Evolutionary conservation across 2,329 filamentous ascomycete species (phyloP), one percentile per base, ranked within the genome.

Genomic region (Graphiopsis chlorocephala): DNA sequence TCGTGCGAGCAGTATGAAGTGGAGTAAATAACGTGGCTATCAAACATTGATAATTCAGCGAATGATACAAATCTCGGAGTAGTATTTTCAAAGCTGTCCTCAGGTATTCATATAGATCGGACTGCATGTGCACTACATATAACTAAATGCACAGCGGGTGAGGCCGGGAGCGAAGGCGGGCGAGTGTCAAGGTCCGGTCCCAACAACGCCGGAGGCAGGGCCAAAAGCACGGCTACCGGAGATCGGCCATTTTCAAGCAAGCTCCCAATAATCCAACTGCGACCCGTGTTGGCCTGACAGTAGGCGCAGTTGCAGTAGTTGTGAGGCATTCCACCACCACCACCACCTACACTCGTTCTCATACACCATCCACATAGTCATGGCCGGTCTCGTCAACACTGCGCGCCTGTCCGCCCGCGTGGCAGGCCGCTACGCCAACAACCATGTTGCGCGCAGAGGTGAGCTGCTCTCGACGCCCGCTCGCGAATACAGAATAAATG

Each of bases 351-450:
- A 35, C 58, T 33, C 58, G 29, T 48, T 58, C 50, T 29, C 25
- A 28, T 29, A 45, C 6, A 45, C 26, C 25, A 62, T 4, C 29
- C 25, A 11, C 31, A 20, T 26, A 62, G 38, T 65, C 67, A 75
- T 75, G 74, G 72, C 74, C 50, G 70, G 66, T 60, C 66, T 74
- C n/a, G 64, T 66, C 31, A 72, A 69, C 59, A 70, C 68, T 23
- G 72, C 70, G 61, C 68, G 72, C 48, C 67, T 72, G 26, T 72
- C 71, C 42, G 70, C 71, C 50, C 72, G 73, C 52, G 64, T 72
- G 38, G 72, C 70, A 45, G 67, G 69, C 65, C 69, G 70, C 70
- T 69, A 70, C 70, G 70, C 71, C 23, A 64, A 69, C 60, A 65
- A 65, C 57, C 64, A 65, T 55, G 67, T 65, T 50, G 61, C 70